Base-by-base conservation (phyloP, 2,329 filamentous ascomycete species). In the Paraphoma chrysanthemicola region DNA sequence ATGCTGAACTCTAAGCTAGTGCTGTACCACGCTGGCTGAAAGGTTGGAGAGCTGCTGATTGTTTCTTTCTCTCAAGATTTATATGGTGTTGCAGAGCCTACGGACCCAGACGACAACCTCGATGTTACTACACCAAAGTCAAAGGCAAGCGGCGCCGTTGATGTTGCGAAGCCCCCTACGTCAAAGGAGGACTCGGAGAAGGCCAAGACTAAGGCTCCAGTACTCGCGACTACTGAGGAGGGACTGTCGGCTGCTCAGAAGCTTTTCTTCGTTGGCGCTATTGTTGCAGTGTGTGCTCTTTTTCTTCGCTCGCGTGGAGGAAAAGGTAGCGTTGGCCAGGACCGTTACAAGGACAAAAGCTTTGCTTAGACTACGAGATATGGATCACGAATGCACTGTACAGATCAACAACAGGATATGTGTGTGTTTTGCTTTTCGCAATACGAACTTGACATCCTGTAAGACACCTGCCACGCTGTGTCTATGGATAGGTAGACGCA, bases 1-100 rank as follows among this genome's bases (percentile, higher is more conserved):
- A 93, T 82, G 86, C 89, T 81, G 91, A 95, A 82, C 90, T 95
- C 80, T 95, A 90, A 86, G 82, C 81, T 66, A 64, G 64, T 63
- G 62, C 56, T 54, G 62, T 62, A 43, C 44, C 38, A 58, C 51
- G 45, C 44, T 53, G 51, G 64, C 62, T 65, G 33, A 62, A 65
- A 72, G 70, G 2, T 66, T 70, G 71, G 73, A 73, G 70, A 74
- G 70, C 68, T 69, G 75, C 78, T 80, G 78, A 80, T 79, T 66
- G 64, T 71, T 75, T 68, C 59, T 63, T 68, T 69, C 67, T 54
- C 53, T 71, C 48, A 80, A 82, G 81, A 80, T 75, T 64, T 77
- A 60, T 77, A 78, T 70, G 81, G 79, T 60, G 65, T 66, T 59
- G 80, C 78, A 51, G 77, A 76, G 56, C 67, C 79, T 59, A 76